Conservation (phyloP, 2,329 filamentous ascomycete species). For the Claviceps monticola region DNA sequence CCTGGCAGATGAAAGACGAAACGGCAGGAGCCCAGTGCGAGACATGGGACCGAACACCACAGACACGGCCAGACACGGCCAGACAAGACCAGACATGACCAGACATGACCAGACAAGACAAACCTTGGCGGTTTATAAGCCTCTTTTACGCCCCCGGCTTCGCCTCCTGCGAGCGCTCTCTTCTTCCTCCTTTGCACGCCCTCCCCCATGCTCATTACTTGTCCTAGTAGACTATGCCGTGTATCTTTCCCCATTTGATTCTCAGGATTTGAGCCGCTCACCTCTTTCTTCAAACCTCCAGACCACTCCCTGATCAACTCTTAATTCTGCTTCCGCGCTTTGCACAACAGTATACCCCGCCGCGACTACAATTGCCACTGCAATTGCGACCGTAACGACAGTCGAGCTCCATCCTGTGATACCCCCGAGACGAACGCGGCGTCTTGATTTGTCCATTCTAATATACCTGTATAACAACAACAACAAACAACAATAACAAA, state of each 20-base stretch:
- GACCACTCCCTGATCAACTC: background rate
- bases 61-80: background rate
- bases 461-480: background rate
- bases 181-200: constrained; percentile 5
- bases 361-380: constrained; percentile 8
- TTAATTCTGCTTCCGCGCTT: constrained; percentile 3
- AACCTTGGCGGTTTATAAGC: constrained; percentile 1
- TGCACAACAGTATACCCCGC: constrained; percentile 7
- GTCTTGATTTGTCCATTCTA: background rate
- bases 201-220: background rate
- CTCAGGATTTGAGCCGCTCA: too few relatives aligned
- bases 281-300: too few relatives aligned
- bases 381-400: background rate
- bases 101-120: background rate
- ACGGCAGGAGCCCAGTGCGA: background rate
- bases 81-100: background rate
- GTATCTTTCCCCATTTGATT: constrained; percentile 3
- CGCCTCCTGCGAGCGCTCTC: background rate
- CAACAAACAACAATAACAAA: background rate
- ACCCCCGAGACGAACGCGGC: constrained; percentile 10
- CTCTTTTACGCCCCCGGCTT: background rate
- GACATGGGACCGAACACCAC: background rate
- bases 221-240: too few relatives aligned
- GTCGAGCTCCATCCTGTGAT: constrained; percentile 14
- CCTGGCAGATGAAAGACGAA: too few relatives aligned